Percentiles rank a stretch among this genome's conserved stretches.
Evolutionary conservation across 495 filamentous ascomycete genomes (phyloP).

Genomic region (Lophiostoma macrostomum): DNA sequence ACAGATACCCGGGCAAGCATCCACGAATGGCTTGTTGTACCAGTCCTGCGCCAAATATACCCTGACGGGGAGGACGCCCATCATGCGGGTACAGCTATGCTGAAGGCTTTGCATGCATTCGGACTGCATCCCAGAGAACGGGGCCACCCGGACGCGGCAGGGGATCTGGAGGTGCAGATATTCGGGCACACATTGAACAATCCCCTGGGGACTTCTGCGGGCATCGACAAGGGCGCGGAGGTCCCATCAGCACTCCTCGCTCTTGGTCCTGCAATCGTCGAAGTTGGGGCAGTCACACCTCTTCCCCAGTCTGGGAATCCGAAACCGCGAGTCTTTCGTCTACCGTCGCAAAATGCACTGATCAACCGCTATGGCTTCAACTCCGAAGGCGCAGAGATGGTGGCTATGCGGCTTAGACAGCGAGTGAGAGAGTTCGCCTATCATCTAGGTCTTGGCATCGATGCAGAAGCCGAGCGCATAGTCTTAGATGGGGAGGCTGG

Average conservation of each 20-base stretch:
- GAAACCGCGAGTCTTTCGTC: slow-evolving; percentile 79
- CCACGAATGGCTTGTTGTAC: slow-evolving; percentile 78
- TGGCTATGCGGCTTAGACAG: slow-evolving; percentile 75
- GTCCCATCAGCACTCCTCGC: slow-evolving; percentile 78
- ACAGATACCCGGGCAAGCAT: slow-evolving; percentile 88
- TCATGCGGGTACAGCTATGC: slow-evolving; percentile 62
- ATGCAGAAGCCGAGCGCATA: slow-evolving; percentile 60
- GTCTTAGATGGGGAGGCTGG: slow-evolving; percentile 69
- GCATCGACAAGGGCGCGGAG: slow-evolving; percentile 90
- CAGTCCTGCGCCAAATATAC: slow-evolving; percentile 64
- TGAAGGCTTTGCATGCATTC: slow-evolving; percentile 63
- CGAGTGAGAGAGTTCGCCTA: slow-evolving; percentile 75
- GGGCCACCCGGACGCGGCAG: slow-evolving; percentile 50
- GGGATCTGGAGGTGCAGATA: slow-evolving; percentile 57
- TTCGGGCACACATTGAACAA: slow-evolving; percentile 78
- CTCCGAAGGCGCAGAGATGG: slow-evolving; percentile 79
- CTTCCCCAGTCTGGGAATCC: slow-evolving; percentile 82
- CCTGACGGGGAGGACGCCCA: slow-evolving; percentile 92
- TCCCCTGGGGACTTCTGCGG: slow-evolving; percentile 87
- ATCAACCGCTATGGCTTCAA: slow-evolving; percentile 97
- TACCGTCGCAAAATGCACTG: slow-evolving; percentile 75
- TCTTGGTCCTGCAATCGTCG: slow-evolving; percentile 77
- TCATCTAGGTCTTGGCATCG: slow-evolving; percentile 59
- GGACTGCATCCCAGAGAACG: slow-evolving; percentile 74
- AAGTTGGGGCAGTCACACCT: slow-evolving; percentile 88